Base-by-base conservation (phyloP, 2,329 filamentous ascomycete species). In the Phaeophleospora eucalypticola region DNA sequence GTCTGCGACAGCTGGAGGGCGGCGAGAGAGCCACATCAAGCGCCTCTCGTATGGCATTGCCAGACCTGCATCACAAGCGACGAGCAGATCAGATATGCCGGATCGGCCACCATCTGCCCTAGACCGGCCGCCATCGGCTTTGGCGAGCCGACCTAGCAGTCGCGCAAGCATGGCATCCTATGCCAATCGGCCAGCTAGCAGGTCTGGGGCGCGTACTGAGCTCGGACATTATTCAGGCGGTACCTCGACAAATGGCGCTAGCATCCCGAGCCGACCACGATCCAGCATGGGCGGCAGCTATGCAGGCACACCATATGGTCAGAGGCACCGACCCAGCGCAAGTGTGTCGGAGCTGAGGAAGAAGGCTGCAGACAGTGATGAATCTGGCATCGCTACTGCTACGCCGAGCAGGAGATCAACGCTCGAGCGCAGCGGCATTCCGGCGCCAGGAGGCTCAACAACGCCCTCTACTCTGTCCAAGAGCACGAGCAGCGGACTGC, bases 61-160 rank as follows among this genome's bases (percentile, higher is more conserved):
- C 4, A 50, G 64, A 35, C 62, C 59, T 34, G 50, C 52, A 17
- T 62, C 60, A n/a, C 45, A 50, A 53, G 57, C 51, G 36, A 48
- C 52, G 48, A 33, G 43, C 49, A 55, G 52, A 58, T 53, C 53
- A 45, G 59, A 66, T 24, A 49, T 49, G 36, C 63, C 53, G 36
- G 53, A 58, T 12, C 58, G 55, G 17, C 54, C 57, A 36, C 46
- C 52, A 12, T 57, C 56, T 15, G 58, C 58, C 32, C 43, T 58
- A 21, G 60, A 60, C 18, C 56, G 56, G 10, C 54, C 56, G 7
- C 51, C 58, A 32, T 54, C 53, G 17, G 52, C 47, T 27, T 50
- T 48, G 17, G 71, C 77, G 54, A 84, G 81, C 57, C 82, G 87
- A 27, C 86, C 87, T 14, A 86, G 81, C 69, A 90, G 86, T 60